These are phyloP conservation scores for Tripidium arundinaceum DNA, from an alignment of 202 grass and related monocot species.

Conservation along the genomic window DNA sequence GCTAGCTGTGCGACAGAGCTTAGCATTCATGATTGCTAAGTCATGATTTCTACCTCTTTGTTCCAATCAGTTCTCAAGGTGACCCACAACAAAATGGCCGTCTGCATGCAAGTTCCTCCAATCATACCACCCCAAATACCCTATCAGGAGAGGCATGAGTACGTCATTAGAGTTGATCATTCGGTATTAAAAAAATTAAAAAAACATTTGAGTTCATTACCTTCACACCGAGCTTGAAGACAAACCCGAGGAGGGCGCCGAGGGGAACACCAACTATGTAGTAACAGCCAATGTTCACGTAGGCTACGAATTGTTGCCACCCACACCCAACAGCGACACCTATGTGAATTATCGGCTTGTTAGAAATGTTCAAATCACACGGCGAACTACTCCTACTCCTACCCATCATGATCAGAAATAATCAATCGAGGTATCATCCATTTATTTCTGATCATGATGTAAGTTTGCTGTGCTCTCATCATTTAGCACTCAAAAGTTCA, in stretches of 20 bases:
- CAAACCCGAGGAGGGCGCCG: slow-evolving; percentile 63
- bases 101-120: slow-evolving; percentile 78
- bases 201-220: slow-evolving; percentile 20
- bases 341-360: slow-evolving; percentile 3
- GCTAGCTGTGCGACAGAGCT: no score
- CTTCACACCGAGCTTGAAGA: slow-evolving; percentile 55
- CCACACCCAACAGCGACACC: slow-evolving; percentile 92
- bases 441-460: neutral
- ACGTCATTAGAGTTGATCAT: neutral
- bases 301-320: slow-evolving; percentile 86
- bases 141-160: slow-evolving; percentile 14
- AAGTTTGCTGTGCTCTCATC: neutral
- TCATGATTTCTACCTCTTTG: slow-evolving; percentile 68
- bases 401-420: neutral
- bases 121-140: slow-evolving; percentile 90
- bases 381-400: neutral
- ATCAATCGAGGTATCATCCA: neutral
- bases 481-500: neutral
- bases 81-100: slow-evolving; percentile 65
- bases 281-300: slow-evolving; percentile 83
- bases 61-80: slow-evolving; percentile 83
- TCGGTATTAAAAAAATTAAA: neutral
- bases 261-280: slow-evolving; percentile 74
- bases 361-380: neutral
- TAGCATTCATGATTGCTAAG: no score